phyloP scores from a whole-genome alignment of 495 filamentous ascomycete genomes.

The Hyaloscypha finlandica region DNA sequence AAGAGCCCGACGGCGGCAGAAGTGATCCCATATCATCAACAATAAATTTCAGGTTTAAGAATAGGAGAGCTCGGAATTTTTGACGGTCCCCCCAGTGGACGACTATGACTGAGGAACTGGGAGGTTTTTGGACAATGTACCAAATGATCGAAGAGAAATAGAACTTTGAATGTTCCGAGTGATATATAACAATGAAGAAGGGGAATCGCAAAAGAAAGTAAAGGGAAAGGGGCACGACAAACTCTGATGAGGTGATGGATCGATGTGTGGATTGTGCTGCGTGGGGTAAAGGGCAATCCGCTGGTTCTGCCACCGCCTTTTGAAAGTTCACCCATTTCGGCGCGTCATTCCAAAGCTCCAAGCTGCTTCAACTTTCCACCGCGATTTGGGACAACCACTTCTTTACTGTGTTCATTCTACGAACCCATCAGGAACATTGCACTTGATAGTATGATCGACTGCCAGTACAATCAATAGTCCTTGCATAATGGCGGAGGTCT shows the following conservation, averaged over 20 bases:
- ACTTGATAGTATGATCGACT: neutral
- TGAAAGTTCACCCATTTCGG: no score
- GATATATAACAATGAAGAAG: no score
- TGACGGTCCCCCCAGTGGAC: neutral
- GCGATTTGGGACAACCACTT: neutral
- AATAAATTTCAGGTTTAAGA: neutral
- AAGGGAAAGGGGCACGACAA: no score
- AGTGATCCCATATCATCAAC: conserved; percentile 19
- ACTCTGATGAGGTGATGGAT: no score
- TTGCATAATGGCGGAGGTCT: conserved; percentile 14
- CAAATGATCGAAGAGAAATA: no score
- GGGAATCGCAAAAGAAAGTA: no score
- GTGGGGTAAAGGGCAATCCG: no score
- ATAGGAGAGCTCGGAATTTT: neutral
- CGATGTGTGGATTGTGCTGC: no score
- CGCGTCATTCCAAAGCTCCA: no score
- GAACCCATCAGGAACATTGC: neutral
- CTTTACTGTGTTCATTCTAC: neutral
- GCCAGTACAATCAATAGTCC: neutral
- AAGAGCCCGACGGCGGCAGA: neutral
- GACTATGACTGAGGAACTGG: neutral
- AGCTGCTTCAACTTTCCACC: neutral
- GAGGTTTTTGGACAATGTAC: no score
- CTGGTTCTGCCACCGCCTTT: no score
- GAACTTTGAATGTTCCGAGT: no score